Conservation (phyloP, 2,329 filamentous ascomycete genomes). For the Lachnellula arida region DNA sequence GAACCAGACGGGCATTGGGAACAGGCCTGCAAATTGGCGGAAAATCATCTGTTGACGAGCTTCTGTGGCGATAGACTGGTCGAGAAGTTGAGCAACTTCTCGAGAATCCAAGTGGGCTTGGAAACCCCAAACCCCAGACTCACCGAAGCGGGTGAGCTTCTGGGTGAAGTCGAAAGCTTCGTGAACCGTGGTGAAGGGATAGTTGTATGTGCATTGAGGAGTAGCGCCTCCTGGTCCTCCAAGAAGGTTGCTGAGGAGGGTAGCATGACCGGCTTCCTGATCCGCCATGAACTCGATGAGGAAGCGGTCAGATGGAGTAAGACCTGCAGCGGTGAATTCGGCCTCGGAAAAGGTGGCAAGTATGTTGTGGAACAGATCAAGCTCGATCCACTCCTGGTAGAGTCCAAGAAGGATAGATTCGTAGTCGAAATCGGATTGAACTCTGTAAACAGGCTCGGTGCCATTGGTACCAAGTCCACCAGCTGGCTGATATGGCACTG, state of each 20-base stretch:
- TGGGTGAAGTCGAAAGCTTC: slow-evolving; percentile 83
- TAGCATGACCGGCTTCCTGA: slow-evolving; percentile 75
- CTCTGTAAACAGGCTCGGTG: slow-evolving; percentile 68
- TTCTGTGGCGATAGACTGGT: slow-evolving; percentile 74
- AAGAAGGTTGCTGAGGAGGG: slow-evolving; percentile 72
- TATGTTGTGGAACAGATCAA: slow-evolving; percentile 77
- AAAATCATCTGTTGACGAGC: slow-evolving; percentile 81
- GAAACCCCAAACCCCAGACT: slow-evolving; percentile 78
- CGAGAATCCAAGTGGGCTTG: slow-evolving; percentile 72
- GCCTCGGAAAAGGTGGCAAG: slow-evolving; percentile 62
- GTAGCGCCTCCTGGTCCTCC: slow-evolving; percentile 57
- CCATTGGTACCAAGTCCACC: slow-evolving; percentile 76
- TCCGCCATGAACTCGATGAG: slow-evolving; percentile 73
- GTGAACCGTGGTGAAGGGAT: slow-evolving; percentile 67
- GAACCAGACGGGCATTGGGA: slow-evolving; percentile 82
- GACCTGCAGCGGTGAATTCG: slow-evolving; percentile 64
- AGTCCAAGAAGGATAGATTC: slow-evolving; percentile 66
- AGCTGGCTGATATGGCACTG: slow-evolving; percentile 66
- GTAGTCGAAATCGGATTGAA: slow-evolving; percentile 79
- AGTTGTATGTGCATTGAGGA: slow-evolving; percentile 75
- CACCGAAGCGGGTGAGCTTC: slow-evolving; percentile 77
- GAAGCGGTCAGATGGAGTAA: slow-evolving; percentile 64
- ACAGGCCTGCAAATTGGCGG: slow-evolving; percentile 74
- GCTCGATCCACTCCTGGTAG: slow-evolving; percentile 81
- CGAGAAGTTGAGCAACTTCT: slow-evolving; percentile 65